Percentiles rank a stretch among this genome's conserved stretches.
Evolutionary conservation across 1,284 basidiomycete genomes (phyloP).

Genomic region (Fereydounia khargensis): DNA sequence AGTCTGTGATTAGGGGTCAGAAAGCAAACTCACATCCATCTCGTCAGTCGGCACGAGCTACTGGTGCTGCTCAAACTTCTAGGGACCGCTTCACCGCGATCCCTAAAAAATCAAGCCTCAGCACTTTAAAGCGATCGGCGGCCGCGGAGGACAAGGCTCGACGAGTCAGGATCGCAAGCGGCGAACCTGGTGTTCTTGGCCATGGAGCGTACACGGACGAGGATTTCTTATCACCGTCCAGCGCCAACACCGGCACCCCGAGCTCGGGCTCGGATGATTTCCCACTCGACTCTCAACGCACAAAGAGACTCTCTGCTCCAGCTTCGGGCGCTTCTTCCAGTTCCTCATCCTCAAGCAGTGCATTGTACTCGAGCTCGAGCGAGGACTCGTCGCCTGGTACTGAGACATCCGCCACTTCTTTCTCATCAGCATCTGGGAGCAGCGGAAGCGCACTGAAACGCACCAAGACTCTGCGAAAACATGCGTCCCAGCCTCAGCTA

Average conservation of each 20-base stretch:
- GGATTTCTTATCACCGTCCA: constrained; percentile 21
- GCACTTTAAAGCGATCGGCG: constrained; percentile 25
- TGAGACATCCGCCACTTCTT: constrained; percentile 22
- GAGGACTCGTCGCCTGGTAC: constrained; percentile 3
- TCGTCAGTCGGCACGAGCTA: no score
- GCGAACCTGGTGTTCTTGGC: constrained; percentile 32
- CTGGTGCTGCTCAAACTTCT: background rate
- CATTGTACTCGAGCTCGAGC: background rate
- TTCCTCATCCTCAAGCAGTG: background rate
- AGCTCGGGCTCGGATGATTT: constrained; percentile 1
- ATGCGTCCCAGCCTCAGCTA: constrained; percentile 20
- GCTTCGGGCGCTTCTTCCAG: no score
- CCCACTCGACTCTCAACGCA: background rate
- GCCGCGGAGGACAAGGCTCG: constrained; percentile 18
- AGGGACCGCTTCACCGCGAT: constrained; percentile 1
- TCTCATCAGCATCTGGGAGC: constrained; percentile 4
- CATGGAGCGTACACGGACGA: constrained; percentile 31
- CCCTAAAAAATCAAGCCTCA: constrained; percentile 24
- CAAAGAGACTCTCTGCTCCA: no score
- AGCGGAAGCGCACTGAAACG: constrained; percentile 5
- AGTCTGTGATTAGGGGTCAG: no score
- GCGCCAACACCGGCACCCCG: background rate
- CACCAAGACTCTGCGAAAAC: constrained; percentile 9
- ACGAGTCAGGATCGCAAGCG: constrained; percentile 42
- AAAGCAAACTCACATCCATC: no score